These are phyloP conservation scores for Backusella parvicylindrica DNA, from an alignment of 192 early-diverging fungal species.

Conservation along the genomic window DNA sequence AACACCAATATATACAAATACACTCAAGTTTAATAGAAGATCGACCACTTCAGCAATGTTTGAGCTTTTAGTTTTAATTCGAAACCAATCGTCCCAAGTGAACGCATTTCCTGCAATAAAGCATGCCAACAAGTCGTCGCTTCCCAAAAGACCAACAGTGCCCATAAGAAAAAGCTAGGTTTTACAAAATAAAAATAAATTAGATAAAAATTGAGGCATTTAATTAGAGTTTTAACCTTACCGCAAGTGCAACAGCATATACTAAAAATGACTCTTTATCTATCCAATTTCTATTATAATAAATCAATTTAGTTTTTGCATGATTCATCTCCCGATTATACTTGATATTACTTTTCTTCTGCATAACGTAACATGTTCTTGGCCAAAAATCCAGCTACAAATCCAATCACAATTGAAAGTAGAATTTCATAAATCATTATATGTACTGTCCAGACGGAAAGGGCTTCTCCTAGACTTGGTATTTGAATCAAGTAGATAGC, in stretches of 20 bases:
- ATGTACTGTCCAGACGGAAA: conserved; percentile 71
- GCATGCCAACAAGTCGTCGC: conserved; percentile 76
- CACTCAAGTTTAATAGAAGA: conserved; percentile 73
- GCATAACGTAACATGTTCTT: conserved; percentile 62
- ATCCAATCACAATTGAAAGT: conserved; percentile 65
- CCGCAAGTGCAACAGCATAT: conserved; percentile 74
- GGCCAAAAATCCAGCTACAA: conserved; percentile 63
- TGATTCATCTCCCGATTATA: background rate
- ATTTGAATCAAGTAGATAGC: conserved; percentile 62
- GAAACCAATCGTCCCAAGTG: conserved; percentile 92
- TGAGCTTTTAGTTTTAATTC: conserved; percentile 67
- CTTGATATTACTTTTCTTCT: conserved; percentile 34
- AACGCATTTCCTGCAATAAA: conserved; percentile 79
- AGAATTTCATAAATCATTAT: conserved; percentile 75
- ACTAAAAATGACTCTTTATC: conserved; percentile 86
- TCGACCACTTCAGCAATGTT: conserved; percentile 63
- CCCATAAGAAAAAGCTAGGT: conserved; percentile 57
- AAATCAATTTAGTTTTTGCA: background rate
- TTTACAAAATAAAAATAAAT: background rate
- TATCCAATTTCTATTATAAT: conserved; percentile 52
- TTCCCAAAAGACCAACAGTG: conserved; percentile 62
- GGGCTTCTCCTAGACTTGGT: conserved; percentile 44
- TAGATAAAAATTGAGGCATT: background rate
- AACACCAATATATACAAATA: conserved; percentile 84
- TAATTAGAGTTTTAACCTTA: conserved; percentile 21